phyloP scores from a whole-genome alignment of 2,329 filamentous ascomycete genomes.

The Exserohilum rostratum region DNA sequence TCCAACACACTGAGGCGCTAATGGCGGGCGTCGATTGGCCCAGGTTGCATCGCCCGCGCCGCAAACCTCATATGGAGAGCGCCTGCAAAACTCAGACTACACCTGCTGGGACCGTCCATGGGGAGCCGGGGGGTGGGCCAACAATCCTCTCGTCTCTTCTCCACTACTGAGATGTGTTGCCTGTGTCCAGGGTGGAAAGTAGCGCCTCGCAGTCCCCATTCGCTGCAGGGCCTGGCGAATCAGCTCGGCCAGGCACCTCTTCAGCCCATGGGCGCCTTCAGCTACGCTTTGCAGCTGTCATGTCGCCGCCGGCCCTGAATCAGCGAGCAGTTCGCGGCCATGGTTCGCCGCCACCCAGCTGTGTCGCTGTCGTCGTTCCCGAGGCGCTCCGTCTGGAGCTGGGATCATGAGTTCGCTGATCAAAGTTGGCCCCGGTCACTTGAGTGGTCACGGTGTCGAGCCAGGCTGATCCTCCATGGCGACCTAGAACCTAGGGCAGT shows the following conservation, averaged over 20 bases:
- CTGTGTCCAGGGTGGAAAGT: slow-evolving; percentile 2
- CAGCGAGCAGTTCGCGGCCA: slow-evolving; percentile 2
- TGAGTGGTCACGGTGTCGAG: slow-evolving; percentile 8
- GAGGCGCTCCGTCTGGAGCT: slow-evolving; percentile 15
- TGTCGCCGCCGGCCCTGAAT: too few relatives aligned
- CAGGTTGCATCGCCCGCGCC: slow-evolving; percentile 20
- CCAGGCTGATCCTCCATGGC: background rate
- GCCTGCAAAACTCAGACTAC: slow-evolving; percentile 18
- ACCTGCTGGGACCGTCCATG: too few relatives aligned
- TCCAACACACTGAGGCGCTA: slow-evolving; percentile 22
- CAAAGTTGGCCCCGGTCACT: slow-evolving; percentile 4
- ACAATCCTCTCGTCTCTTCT: slow-evolving; percentile 10
- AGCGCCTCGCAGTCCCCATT: slow-evolving; percentile 12
- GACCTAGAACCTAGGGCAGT: background rate
- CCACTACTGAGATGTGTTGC: slow-evolving; percentile 13
- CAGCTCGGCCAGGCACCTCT: slow-evolving; percentile 5
- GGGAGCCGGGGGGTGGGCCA: slow-evolving; percentile 11
- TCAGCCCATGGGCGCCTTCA: slow-evolving; percentile 11
- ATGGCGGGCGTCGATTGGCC: slow-evolving; percentile 16
- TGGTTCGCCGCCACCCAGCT: slow-evolving; percentile 8
- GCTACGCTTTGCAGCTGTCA: slow-evolving; percentile 8
- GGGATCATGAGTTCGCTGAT: slow-evolving; percentile 21
- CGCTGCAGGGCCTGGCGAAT: slow-evolving; percentile 17
- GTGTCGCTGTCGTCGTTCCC: slow-evolving; percentile 5
- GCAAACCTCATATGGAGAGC: slow-evolving; percentile 23